Percentiles rank a stretch among this genome's conserved stretches.
Conservation (phyloP, 352 stramenopile species). For the Phytophthora pinifolia region DNA sequence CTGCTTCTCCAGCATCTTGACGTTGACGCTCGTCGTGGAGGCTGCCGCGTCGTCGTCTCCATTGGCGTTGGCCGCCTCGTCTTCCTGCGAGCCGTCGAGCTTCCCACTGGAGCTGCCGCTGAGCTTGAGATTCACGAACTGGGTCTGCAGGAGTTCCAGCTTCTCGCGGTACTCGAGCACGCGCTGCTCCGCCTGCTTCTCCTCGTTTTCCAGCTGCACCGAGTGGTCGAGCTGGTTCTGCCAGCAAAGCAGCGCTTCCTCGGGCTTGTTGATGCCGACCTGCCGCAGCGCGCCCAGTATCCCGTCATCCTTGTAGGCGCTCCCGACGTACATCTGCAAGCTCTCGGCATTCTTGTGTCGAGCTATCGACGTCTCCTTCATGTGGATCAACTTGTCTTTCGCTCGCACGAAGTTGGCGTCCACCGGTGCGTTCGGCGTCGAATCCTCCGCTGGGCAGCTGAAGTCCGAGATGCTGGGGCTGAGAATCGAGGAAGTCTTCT, state of each 20-base stretch:
- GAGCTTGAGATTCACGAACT: constrained; percentile 77
- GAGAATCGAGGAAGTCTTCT: constrained; percentile 11
- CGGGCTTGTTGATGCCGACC: constrained; percentile 76
- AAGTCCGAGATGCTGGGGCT: background rate
- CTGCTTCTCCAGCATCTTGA: constrained; percentile 73
- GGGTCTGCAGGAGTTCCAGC: constrained; percentile 51
- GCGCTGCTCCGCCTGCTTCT: constrained; percentile 57
- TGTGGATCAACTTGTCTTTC: constrained; percentile 78
- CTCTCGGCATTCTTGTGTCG: constrained; percentile 59
- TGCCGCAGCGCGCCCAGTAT: constrained; percentile 70
- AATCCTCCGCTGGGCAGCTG: constrained; percentile 14
- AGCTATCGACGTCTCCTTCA: constrained; percentile 61
- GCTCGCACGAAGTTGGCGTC: constrained; percentile 57
- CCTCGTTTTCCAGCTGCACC: constrained; percentile 63
- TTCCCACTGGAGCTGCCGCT: constrained; percentile 41
- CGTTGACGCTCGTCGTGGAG: constrained; percentile 42
- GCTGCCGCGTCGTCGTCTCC: constrained; percentile 18
- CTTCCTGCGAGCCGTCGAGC: constrained; percentile 19
- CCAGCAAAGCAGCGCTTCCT: constrained; percentile 75
- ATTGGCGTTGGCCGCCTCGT: constrained; percentile 7
- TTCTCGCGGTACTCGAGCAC: constrained; percentile 63
- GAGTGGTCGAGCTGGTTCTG: constrained; percentile 78
- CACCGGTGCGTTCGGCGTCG: constrained; percentile 5
- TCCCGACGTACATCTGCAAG: constrained; percentile 72
- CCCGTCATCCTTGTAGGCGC: constrained; percentile 71